These are phyloP conservation scores for Pythium coloratum DNA, from an alignment of 352 stramenopile species.

Conservation along the genomic window DNA sequence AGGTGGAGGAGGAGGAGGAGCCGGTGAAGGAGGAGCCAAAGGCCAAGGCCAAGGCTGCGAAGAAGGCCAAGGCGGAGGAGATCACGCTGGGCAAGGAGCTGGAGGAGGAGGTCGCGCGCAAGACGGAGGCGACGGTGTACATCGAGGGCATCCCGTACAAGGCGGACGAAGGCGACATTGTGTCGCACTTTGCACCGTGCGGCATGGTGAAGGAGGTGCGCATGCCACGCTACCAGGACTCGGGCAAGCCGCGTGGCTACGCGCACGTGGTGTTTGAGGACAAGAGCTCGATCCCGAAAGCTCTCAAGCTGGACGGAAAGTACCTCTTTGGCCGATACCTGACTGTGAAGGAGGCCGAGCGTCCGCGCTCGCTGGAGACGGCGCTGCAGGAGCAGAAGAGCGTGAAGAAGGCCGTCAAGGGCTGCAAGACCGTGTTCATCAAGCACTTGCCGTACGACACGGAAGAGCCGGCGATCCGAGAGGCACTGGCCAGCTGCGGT, in stretches of 20 bases:
- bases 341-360: slow-evolving; percentile 82
- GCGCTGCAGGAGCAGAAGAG: slow-evolving; percentile 65
- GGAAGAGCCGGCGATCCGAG: slow-evolving; percentile 79
- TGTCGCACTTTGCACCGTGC: slow-evolving; percentile 87
- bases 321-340: slow-evolving; percentile 91
- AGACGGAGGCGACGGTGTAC: slow-evolving; percentile 89
- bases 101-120: slow-evolving; percentile 64
- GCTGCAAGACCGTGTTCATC: slow-evolving; percentile 86
- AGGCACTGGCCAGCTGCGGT: slow-evolving; percentile 85
- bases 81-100: slow-evolving; percentile 29
- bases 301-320: slow-evolving; percentile 85
- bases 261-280: slow-evolving; percentile 92
- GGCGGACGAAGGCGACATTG: slow-evolving; percentile 87
- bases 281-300: slow-evolving; percentile 61
- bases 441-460: slow-evolving; percentile 91
- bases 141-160: slow-evolving; percentile 96
- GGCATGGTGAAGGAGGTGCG: slow-evolving; percentile 91
- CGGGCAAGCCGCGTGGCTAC: slow-evolving; percentile 89
- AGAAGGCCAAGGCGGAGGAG: slow-evolving; percentile 30
- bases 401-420: slow-evolving; percentile 70
- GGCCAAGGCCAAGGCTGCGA: slow-evolving; percentile 13
- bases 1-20: slow-evolving; percentile 68
- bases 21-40: slow-evolving; percentile 33
- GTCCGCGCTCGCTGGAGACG: slow-evolving; percentile 66
- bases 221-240: slow-evolving; percentile 93